Conservation (phyloP, 768 basidiomycete species). For the Trametes punicea region DNA sequence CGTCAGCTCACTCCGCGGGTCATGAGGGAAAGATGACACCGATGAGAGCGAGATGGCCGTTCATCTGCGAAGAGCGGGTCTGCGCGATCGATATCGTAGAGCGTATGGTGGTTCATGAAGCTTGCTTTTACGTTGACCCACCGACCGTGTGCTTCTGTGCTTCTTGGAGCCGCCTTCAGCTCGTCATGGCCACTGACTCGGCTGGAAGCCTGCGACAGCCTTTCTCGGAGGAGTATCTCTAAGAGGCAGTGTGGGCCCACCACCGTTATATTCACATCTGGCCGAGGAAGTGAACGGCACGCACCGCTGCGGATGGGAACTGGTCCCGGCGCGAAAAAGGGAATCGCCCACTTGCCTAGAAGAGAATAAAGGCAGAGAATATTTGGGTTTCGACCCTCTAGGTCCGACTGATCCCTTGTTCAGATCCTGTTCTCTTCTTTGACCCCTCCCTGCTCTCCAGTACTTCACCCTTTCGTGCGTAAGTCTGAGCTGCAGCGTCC, state of each 20-base stretch:
- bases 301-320: conserved; percentile 12
- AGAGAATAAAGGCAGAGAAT: conserved; percentile 29
- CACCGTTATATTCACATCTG: conserved; percentile 2
- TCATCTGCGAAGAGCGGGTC: conserved; percentile 5
- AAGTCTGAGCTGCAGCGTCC: neutral
- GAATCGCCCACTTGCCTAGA: conserved; percentile 22
- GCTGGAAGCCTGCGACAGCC: conserved; percentile 9
- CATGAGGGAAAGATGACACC: conserved; percentile 3
- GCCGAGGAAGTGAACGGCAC: conserved; percentile 8
- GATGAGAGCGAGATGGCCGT: conserved; percentile 4
- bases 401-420: conserved; percentile 22
- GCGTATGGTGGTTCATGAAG: conserved; percentile 3
- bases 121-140: conserved; percentile 1
- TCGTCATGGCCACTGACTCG: conserved; percentile 9
- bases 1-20: neutral
- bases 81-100: neutral
- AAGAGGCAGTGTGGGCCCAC: conserved; percentile 3
- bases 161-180: neutral
- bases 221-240: conserved; percentile 1
- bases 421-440: conserved; percentile 12
- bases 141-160: conserved; percentile 6
- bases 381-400: conserved; percentile 24
- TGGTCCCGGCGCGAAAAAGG: conserved; percentile 6
- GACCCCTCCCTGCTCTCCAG: conserved; percentile 1
- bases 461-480: conserved; percentile 6